Conservation (phyloP, 441 rosid genomes). For the Erodium texanum region DNA sequence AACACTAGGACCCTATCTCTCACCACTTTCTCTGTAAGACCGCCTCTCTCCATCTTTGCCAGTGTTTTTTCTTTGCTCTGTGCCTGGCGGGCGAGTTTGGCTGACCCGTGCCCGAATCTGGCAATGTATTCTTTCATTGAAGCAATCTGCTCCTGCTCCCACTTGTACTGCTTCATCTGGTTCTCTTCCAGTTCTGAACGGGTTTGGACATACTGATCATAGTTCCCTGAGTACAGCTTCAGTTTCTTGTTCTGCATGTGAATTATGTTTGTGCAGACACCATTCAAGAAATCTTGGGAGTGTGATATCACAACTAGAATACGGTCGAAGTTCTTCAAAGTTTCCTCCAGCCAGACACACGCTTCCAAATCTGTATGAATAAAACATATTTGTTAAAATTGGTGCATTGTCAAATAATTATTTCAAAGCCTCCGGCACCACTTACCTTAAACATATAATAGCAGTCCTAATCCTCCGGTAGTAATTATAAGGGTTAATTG, state of each 20-base stretch:
- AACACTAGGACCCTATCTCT: slow-evolving; percentile 73
- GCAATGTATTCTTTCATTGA: slow-evolving; percentile 98
- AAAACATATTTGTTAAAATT: slow-evolving; percentile 1
- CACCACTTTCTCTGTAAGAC: slow-evolving; percentile 74
- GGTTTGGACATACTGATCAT: slow-evolving; percentile 87
- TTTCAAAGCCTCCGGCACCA: neutral
- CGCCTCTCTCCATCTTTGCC: slow-evolving; percentile 98
- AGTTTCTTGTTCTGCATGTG: slow-evolving; percentile 86
- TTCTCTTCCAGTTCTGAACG: slow-evolving; percentile 89
- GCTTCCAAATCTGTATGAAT: slow-evolving; percentile 77
- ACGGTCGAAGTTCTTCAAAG: slow-evolving; percentile 74
- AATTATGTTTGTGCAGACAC: slow-evolving; percentile 92
- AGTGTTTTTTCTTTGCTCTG: slow-evolving; percentile 97
- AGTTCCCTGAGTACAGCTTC: slow-evolving; percentile 79
- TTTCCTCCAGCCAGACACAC: slow-evolving; percentile 96
- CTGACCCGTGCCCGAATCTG: slow-evolving; percentile 95
- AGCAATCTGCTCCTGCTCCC: slow-evolving; percentile 98
- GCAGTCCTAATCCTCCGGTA: neutral
- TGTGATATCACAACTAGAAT: slow-evolving; percentile 90
- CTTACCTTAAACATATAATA: neutral
- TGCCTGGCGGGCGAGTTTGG: slow-evolving; percentile 93
- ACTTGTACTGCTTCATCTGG: slow-evolving; percentile 94
- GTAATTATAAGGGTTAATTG: neutral
- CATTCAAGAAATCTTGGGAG: slow-evolving; percentile 92
- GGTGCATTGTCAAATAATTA: neutral